These are phyloP conservation scores for Clonostachys rosea DNA, from an alignment of 2,329 filamentous ascomycete genomes.

Conservation along the genomic window DNA sequence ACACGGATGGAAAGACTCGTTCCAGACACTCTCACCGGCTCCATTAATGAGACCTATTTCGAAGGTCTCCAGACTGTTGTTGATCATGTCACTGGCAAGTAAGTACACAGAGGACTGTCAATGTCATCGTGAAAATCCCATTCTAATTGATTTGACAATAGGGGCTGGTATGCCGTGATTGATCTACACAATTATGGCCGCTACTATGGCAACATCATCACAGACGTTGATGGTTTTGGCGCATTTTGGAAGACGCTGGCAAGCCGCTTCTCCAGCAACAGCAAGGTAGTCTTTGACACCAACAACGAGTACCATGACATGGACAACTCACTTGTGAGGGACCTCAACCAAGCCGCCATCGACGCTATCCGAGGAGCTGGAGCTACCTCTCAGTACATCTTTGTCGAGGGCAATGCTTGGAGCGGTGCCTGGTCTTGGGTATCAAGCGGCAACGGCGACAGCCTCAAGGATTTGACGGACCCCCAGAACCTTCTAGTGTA, in stretches of 20 bases:
- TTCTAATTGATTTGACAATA: not conserved
- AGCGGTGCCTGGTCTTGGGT: slow-evolving; percentile 38
- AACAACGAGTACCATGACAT: slow-evolving; percentile 65
- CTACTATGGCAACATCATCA: not conserved
- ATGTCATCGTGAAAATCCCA: too few species aligned
- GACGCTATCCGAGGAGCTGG: slow-evolving; percentile 55
- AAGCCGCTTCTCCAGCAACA: slow-evolving; percentile 43
- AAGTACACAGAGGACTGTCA: not conserved
- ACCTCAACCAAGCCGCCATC: slow-evolving; percentile 61
- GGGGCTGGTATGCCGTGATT: not conserved
- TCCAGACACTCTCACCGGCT: not conserved
- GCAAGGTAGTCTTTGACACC: slow-evolving; percentile 56
- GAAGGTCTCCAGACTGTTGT: slow-evolving; percentile 22
- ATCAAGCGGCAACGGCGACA: slow-evolving; percentile 30
- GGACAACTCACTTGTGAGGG: slow-evolving; percentile 51
- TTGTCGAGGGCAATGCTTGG: slow-evolving; percentile 50
- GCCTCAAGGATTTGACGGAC: slow-evolving; percentile 34
- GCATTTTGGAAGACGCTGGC: slow-evolving; percentile 53
- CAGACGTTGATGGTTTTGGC: not conserved
- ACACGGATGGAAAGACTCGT: not conserved
- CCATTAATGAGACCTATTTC: not conserved
- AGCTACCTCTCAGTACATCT: slow-evolving; percentile 50
- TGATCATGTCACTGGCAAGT: slow-evolving; percentile 21
- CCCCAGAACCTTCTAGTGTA: slow-evolving; percentile 45
- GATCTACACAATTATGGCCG: not conserved